These are phyloP conservation scores for Wickerhamiella bombiphila DNA, from an alignment of 805 yeast species.

Conservation along the genomic window DNA sequence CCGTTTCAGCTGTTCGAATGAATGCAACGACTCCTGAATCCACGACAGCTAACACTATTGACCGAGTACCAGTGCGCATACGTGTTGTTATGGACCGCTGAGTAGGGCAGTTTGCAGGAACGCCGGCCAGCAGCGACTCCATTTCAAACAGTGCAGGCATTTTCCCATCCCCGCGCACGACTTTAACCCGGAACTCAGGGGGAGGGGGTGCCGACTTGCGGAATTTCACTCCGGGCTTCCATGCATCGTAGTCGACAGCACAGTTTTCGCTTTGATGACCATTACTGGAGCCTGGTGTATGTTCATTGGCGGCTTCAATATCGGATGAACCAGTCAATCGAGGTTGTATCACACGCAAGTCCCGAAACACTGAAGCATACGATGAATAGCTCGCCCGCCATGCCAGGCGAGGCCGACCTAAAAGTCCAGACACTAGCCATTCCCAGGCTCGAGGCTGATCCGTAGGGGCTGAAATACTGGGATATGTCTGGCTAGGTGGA, in stretches of 20 bases:
- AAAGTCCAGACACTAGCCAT: not conserved
- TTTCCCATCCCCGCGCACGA: slow-evolving; percentile 31
- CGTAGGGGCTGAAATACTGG: not conserved
- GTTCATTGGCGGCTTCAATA: too few relatives aligned
- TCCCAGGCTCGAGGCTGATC: not conserved
- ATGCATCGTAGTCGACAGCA: slow-evolving; percentile 46
- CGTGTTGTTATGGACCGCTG: slow-evolving; percentile 25
- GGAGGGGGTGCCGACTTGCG: slow-evolving; percentile 46
- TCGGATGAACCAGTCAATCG: too few relatives aligned
- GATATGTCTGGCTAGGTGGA: not conserved
- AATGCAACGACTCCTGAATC: slow-evolving; percentile 66
- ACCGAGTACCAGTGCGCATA: slow-evolving; percentile 39
- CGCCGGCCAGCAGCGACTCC: slow-evolving; percentile 21
- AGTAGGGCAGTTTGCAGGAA: slow-evolving; percentile 15
- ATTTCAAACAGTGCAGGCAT: slow-evolving; percentile 25
- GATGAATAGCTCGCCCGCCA: slow-evolving; percentile 15
- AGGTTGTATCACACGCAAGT: slow-evolving; percentile 8
- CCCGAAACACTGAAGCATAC: slow-evolving; percentile 12
- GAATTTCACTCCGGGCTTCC: slow-evolving; percentile 66
- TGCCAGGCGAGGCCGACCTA: slow-evolving; percentile 7
- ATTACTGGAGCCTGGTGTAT: not conserved
- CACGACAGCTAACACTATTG: slow-evolving; percentile 50
- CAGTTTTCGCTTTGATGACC: not conserved
- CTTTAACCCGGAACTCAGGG: slow-evolving; percentile 67
- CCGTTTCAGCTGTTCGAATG: slow-evolving; percentile 25